Evolutionary conservation across 768 basidiomycete genomes (phyloP).

Genomic region (Terana coerulea): DNA sequence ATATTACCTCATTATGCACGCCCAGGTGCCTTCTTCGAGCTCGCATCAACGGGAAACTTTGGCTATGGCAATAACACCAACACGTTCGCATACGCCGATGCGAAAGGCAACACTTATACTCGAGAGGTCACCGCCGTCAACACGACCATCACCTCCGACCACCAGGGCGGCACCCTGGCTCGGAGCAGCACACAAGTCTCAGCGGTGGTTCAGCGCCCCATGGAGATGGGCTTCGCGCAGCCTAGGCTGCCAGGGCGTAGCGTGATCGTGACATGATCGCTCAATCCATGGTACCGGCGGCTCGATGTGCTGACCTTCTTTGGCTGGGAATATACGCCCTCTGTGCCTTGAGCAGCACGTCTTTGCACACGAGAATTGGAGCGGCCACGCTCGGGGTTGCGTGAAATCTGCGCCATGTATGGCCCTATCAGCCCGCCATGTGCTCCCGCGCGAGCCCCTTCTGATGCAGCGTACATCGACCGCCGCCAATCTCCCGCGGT

Average conservation of each 20-base stretch:
- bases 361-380: no score
- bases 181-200: neutral
- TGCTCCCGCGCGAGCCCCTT: no score
- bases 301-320: no score
- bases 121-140: conserved; percentile 7
- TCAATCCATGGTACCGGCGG: no score
- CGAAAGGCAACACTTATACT: conserved; percentile 9
- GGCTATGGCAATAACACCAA: conserved; percentile 68
- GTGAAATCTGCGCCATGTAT: neutral
- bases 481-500: neutral
- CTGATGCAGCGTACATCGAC: no score
- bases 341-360: no score
- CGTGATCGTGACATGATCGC: neutral
- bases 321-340: no score
- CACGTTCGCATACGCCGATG: conserved; percentile 35
- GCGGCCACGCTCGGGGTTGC: no score
- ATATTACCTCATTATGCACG: neutral
- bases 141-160: conserved; percentile 8
- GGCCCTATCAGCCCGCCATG: neutral
- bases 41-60: conserved; percentile 39
- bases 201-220: neutral
- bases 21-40: conserved; percentile 47
- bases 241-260: conserved; percentile 8
- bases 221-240: conserved; percentile 1
- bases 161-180: conserved; percentile 6